Conservation (phyloP, 169 alveolate species). For the Plasmodium gallinaceum region DNA sequence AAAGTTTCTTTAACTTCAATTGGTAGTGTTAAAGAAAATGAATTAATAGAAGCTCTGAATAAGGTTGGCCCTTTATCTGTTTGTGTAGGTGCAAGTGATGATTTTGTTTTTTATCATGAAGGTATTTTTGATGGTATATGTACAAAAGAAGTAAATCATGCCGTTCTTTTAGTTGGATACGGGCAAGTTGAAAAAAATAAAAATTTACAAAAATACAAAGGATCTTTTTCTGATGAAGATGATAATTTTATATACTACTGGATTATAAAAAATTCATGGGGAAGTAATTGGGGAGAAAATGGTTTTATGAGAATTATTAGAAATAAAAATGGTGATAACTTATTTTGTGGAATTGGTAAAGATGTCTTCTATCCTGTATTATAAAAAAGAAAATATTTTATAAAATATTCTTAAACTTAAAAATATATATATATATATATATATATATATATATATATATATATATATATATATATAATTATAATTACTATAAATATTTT, state of each 20-base stretch:
- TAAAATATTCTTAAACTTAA: background rate
- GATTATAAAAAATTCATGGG: conserved; percentile 92
- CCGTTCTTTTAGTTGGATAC: conserved; percentile 90
- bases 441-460: background rate
- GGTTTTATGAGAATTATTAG: conserved; percentile 86
- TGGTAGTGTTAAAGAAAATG: conserved; percentile 64
- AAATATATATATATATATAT: background rate
- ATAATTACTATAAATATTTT: background rate
- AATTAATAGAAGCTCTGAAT: conserved; percentile 79
- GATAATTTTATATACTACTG: conserved; percentile 80
- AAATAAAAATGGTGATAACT: conserved; percentile 55
- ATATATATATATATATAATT: conserved; percentile 6
- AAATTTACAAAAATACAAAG: conserved; percentile 1
- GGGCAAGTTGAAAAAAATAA: conserved; percentile 76
- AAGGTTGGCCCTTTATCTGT: conserved; percentile 90
- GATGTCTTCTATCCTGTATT: conserved; percentile 62
- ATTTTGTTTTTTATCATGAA: conserved; percentile 88
- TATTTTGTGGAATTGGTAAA: conserved; percentile 58
- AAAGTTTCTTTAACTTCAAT: conserved; percentile 49
- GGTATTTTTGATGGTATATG: conserved; percentile 86
- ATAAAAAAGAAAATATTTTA: conserved; percentile 4
- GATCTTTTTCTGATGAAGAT: background rate
- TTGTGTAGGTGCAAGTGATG: conserved; percentile 91
- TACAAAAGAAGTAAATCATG: conserved; percentile 84
- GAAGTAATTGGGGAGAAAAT: conserved; percentile 90